Evolutionary conservation across 805 yeast species (phyloP).

Genomic region (Candida verbasci): DNA sequence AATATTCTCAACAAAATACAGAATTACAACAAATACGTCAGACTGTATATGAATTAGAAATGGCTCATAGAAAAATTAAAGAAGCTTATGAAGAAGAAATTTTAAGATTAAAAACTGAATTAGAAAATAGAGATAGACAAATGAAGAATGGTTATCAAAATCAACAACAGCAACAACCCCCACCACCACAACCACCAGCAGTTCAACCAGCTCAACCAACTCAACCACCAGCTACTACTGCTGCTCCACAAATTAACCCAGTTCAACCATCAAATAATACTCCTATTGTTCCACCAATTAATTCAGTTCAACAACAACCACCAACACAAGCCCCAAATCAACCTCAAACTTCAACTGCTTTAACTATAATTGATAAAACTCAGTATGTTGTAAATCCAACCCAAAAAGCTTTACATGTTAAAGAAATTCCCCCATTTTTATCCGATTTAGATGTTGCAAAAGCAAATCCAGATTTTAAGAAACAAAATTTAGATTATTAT

Average conservation of each 20-base stretch:
- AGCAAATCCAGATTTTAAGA: constrained; percentile 73
- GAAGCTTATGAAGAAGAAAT: constrained; percentile 96
- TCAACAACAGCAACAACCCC: constrained; percentile 18
- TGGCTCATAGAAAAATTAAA: constrained; percentile 91
- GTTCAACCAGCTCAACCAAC: constrained; percentile 14
- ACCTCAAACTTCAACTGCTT: constrained; percentile 10
- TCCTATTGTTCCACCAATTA: neutral
- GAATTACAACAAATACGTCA: constrained; percentile 94
- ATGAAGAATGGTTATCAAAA: constrained; percentile 31
- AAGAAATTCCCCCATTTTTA: constrained; percentile 78
- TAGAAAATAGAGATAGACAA: constrained; percentile 74
- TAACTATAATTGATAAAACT: constrained; percentile 34
- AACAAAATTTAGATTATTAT: constrained; percentile 80
- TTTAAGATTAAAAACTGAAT: constrained; percentile 74
- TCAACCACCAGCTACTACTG: constrained; percentile 11
- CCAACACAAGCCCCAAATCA: constrained; percentile 6
- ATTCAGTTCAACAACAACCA: constrained; percentile 11
- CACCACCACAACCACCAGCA: constrained; percentile 12
- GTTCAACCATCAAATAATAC: constrained; percentile 9
- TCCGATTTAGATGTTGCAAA: constrained; percentile 74
- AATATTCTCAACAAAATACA: constrained; percentile 84
- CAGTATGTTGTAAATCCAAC: constrained; percentile 40
- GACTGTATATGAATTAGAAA: constrained; percentile 88
- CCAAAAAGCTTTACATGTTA: constrained; percentile 52
- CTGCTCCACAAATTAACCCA: constrained; percentile 12